Evolutionary conservation across 1,284 basidiomycete species (phyloP).

Genomic region (Malassezia brasiliensis): DNA sequence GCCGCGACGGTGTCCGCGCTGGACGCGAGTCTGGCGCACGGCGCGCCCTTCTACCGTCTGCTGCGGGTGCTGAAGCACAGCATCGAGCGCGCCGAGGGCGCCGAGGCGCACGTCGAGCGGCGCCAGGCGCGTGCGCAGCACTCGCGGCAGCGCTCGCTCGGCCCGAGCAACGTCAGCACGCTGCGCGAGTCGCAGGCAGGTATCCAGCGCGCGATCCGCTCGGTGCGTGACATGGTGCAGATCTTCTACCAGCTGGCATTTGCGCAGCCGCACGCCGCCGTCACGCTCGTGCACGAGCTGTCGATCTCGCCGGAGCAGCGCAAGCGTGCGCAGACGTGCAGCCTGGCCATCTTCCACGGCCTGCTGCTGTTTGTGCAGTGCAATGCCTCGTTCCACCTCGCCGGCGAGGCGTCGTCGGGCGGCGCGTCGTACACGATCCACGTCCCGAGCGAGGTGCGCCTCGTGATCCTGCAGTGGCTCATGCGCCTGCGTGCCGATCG

Average conservation of each 20-base stretch:
- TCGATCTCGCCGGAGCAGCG: slow-evolving; percentile 21
- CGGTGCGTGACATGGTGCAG: slow-evolving; percentile 32
- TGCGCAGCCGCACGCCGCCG: slow-evolving; percentile 30
- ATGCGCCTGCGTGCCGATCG: slow-evolving; percentile 81
- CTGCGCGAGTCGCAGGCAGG: background rate
- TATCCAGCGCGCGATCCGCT: slow-evolving; percentile 21
- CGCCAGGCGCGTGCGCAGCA: slow-evolving; percentile 5
- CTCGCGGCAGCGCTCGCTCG: slow-evolving; percentile 11
- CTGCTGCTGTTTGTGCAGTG: slow-evolving; percentile 31
- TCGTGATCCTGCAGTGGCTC: slow-evolving; percentile 74
- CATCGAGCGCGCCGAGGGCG: slow-evolving; percentile 2
- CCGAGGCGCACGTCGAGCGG: background rate
- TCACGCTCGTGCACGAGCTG: slow-evolving; percentile 22
- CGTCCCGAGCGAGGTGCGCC: slow-evolving; percentile 46
- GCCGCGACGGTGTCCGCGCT: slow-evolving; percentile 23
- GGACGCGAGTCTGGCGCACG: slow-evolving; percentile 1
- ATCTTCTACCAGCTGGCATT: slow-evolving; percentile 46
- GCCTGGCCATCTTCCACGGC: slow-evolving; percentile 37
- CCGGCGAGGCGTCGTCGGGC: slow-evolving; percentile 4
- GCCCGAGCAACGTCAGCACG: background rate
- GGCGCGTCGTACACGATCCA: background rate
- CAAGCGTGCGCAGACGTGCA: slow-evolving; percentile 26
- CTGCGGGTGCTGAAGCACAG: slow-evolving; percentile 20
- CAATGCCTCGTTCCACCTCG: background rate
- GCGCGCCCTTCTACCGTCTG: background rate